These are phyloP conservation scores for Purpureocillium takamizusanense DNA, from an alignment of 2,329 filamentous ascomycete species.

Conservation along the genomic window DNA sequence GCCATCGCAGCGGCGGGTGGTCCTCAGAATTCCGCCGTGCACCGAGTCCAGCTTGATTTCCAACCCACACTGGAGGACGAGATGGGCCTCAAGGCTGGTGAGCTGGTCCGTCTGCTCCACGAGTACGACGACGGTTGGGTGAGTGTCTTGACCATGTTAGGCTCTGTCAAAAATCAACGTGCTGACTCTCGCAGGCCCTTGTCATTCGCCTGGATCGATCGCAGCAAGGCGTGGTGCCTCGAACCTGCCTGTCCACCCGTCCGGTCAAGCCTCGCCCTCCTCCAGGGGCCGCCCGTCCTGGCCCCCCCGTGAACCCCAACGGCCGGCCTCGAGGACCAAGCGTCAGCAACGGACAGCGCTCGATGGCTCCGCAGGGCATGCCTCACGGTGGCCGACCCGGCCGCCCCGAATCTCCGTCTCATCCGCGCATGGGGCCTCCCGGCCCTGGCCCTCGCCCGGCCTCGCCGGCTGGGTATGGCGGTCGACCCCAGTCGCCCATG, in stretches of 20 bases:
- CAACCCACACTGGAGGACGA: slow-evolving; percentile 89
- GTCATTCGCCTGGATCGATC: slow-evolving; percentile 86
- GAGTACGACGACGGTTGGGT: slow-evolving; percentile 99
- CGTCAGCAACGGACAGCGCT: slow-evolving; percentile 22
- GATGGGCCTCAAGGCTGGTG: slow-evolving; percentile 68
- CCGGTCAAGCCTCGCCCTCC: slow-evolving; percentile 76
- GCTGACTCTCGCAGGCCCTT: slow-evolving; percentile 49
- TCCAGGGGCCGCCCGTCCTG: slow-evolving; percentile 36
- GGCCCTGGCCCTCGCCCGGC: slow-evolving; percentile 27
- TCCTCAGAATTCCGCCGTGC: slow-evolving; percentile 56
- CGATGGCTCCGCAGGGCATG: slow-evolving; percentile 30
- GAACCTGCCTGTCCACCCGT: slow-evolving; percentile 85
- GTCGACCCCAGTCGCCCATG: slow-evolving; percentile 21
- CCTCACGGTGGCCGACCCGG: slow-evolving; percentile 10
- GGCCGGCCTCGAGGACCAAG: slow-evolving; percentile 14
- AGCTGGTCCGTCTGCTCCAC: slow-evolving; percentile 81
- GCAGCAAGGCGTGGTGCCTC: slow-evolving; percentile 84
- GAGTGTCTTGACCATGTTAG: too few relatives aligned
- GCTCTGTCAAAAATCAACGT: too few relatives aligned
- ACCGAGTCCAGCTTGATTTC: slow-evolving; percentile 92
- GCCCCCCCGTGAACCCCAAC: slow-evolving; percentile 40
- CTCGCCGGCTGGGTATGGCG: slow-evolving; percentile 31
- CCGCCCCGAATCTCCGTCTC: slow-evolving; percentile 5
- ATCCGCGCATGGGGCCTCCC: slow-evolving; percentile 7
- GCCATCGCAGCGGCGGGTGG: slow-evolving; percentile 56